Conservation (phyloP, 306 rosid genomes). For the Ochetophila trinervis region DNA sequence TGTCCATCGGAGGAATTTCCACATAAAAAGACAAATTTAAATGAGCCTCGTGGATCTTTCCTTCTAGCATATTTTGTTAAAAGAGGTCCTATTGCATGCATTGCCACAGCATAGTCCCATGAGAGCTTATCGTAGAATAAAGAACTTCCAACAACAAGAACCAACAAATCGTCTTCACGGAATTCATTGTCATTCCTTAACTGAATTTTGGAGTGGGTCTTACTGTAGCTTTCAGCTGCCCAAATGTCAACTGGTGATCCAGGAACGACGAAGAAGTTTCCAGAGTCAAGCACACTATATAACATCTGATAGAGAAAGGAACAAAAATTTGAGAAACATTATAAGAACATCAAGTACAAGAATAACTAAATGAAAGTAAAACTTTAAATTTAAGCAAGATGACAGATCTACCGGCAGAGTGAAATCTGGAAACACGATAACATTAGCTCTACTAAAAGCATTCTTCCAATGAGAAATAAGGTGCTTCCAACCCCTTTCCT, state of each 20-base stretch:
- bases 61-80: slow-evolving; percentile 72
- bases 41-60: slow-evolving; percentile 54
- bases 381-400: slow-evolving; percentile 1
- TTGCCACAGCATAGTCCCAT: slow-evolving; percentile 94
- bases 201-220: slow-evolving; percentile 59
- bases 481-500: slow-evolving; percentile 66
- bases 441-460: slow-evolving; percentile 71
- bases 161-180: slow-evolving; percentile 59
- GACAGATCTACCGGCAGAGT: slow-evolving; percentile 69
- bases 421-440: slow-evolving; percentile 89
- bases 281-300: slow-evolving; percentile 78
- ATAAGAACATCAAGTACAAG: slow-evolving; percentile 24
- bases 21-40: slow-evolving; percentile 82
- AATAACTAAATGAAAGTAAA: slow-evolving; percentile 17
- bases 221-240: slow-evolving; percentile 69
- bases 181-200: slow-evolving; percentile 60
- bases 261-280: slow-evolving; percentile 92
- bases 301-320: slow-evolving; percentile 68
- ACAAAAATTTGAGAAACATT: slow-evolving; percentile 32
- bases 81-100: slow-evolving; percentile 84
- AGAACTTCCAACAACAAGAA: slow-evolving; percentile 83
- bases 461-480: slow-evolving; percentile 82
- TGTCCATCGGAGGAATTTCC: slow-evolving; percentile 82
- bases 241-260: slow-evolving; percentile 91
- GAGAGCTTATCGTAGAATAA: slow-evolving; percentile 64